Percentiles rank a stretch among this genome's conserved stretches.
Evolutionary conservation across 768 basidiomycete species (phyloP).

Genomic region (Fomitopsis pulvina): DNA sequence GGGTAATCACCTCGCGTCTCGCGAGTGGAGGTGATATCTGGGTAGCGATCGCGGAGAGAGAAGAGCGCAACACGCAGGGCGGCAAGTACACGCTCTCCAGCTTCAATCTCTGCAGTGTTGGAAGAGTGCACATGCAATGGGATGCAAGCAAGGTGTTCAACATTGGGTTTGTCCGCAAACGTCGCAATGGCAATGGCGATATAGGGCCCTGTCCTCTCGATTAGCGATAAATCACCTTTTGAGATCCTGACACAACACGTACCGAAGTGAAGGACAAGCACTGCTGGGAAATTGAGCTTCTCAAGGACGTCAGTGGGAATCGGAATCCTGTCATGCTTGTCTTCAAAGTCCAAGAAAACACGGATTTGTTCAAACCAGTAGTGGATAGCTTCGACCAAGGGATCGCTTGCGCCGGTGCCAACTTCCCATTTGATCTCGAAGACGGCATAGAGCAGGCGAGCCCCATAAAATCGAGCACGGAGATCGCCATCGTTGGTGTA

Average conservation of each 20-base stretch:
- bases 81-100: background rate
- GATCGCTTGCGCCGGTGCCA: background rate
- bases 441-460: background rate
- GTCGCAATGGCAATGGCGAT: background rate
- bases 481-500: background rate
- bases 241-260: background rate
- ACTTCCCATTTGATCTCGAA: background rate
- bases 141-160: background rate
- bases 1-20: background rate
- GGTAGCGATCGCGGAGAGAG: background rate
- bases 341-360: background rate
- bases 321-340: background rate
- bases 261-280: slow-evolving; percentile 3
- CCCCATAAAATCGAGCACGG: background rate
- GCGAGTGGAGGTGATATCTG: background rate
- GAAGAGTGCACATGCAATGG: background rate
- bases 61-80: slow-evolving; percentile 1
- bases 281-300: background rate
- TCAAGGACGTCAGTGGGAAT: background rate
- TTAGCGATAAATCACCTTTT: background rate
- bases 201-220: background rate
- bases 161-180: background rate
- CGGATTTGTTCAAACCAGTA: background rate
- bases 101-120: background rate
- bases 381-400: slow-evolving; percentile 1